Evolutionary conservation across 768 basidiomycete species (phyloP), one percentile per base, ranked within the genome.

Genomic region (Kwoniella europaea): DNA sequence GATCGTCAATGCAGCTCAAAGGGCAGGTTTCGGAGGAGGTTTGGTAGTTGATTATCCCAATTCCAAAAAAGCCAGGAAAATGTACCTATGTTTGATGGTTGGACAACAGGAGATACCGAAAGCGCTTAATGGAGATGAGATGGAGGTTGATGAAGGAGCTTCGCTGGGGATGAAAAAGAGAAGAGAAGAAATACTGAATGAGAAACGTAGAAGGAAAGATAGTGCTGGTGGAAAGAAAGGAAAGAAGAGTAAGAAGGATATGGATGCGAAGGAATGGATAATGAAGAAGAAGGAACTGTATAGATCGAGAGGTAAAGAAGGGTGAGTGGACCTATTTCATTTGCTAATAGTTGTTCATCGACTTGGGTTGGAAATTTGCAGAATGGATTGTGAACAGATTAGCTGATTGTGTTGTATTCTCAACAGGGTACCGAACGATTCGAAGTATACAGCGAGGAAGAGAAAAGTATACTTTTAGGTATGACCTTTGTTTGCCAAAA

Each of bases 11-110:
- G 90, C 90, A 73, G 97, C 97, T 3, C 93, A 94, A 79, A 91
- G 90, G 76, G 94, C 96, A 7, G 97, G 97, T 1, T 99, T 99
- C 82, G 94, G 94, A 4, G 97, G 97, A 64, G 97, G 97, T 71
- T 84, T 99, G 44, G 91, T 98, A 24, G 92, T 99, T 50, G 97
- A 99, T 85, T 99, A 94, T 74, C 95, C 96, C 1, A 97, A 98
- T 84, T 95, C 93, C 0, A 92, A 92, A 78, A 99, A 95, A 84
- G 96, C 94, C 22, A 89, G 88, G 79, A 99, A 98, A 84, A 91
- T 98, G 68, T 99, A 94, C 82, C 80, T 99, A 69, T 95, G 94
- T 81, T 85, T 99, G 67, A 92, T 92, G 82, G 92, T 97, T 3
- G 97, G 96, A 41, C 87, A 89, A 18, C 91, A 91, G 12, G 89